A percentile compares a stretch with the other conserved stretches of the same genome.
phyloP scores from a whole-genome alignment of 805 yeast species.

The Kluyveromyces dobzhanskii region DNA sequence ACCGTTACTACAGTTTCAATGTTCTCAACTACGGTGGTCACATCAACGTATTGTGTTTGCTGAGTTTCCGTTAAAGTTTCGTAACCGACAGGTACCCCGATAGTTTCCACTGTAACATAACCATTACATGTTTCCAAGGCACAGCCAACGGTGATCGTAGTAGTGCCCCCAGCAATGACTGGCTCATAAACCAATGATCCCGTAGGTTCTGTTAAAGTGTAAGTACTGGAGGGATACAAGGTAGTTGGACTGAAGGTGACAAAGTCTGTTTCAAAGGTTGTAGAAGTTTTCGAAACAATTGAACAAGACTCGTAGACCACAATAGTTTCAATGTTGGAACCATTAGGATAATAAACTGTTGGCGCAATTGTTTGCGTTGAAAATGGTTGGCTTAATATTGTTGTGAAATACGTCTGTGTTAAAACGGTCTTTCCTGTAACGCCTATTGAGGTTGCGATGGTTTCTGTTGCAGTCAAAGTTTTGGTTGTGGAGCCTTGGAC shows the following conservation, averaged over 20 bases:
- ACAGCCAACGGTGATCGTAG: slow-evolving; percentile 1
- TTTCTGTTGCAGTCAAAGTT: not conserved
- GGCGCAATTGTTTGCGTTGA: slow-evolving; percentile 6
- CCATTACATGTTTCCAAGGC: not conserved
- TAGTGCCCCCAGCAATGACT: not conserved
- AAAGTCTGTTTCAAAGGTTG: slow-evolving; percentile 1
- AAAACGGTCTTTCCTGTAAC: slow-evolving; percentile 2
- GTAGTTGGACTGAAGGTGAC: slow-evolving; percentile 4
- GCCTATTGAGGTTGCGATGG: slow-evolving; percentile 3
- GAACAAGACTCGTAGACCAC: slow-evolving; percentile 7
- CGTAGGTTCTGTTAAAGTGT: not conserved
- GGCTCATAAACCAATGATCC: not conserved
- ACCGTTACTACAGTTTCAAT: not conserved
- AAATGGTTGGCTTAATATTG: slow-evolving; percentile 5
- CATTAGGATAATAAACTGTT: slow-evolving; percentile 5
- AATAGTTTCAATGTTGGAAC: slow-evolving; percentile 4
- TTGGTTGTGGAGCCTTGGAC: not conserved
- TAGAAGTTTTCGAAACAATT: slow-evolving; percentile 3
- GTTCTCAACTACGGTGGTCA: not conserved
- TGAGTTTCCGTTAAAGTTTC: not conserved
- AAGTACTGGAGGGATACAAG: slow-evolving; percentile 3
- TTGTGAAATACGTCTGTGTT: slow-evolving; percentile 6
- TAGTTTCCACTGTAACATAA: not conserved
- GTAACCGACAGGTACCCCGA: not conserved
- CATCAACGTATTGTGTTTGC: not conserved